Conservation (phyloP, 78 protist species). For the Dictyostelium purpureum region DNA sequence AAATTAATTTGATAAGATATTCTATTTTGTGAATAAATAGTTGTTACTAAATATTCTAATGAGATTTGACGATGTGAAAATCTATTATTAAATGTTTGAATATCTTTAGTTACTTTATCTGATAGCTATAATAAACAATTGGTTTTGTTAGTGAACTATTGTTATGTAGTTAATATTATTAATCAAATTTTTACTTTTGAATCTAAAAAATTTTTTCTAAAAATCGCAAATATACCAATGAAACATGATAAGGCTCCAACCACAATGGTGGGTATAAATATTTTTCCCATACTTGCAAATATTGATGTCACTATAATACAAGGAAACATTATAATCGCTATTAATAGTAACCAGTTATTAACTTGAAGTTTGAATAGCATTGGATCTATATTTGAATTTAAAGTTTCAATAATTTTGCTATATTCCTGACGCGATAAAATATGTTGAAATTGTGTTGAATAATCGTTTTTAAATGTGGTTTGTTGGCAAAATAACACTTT, state of each 20-base stretch:
- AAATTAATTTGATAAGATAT: background rate
- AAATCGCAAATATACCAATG: background rate
- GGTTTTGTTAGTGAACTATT: background rate
- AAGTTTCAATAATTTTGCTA: background rate
- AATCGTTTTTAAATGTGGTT: background rate
- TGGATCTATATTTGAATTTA: background rate
- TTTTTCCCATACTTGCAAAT: background rate
- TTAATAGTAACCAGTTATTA: background rate
- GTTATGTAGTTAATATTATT: background rate
- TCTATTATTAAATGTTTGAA: background rate
- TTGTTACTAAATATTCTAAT: constrained; percentile 1
- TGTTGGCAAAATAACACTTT: background rate
- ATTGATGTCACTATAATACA: background rate
- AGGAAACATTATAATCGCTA: background rate
- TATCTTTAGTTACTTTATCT: background rate
- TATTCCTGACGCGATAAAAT: background rate
- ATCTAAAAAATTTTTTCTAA: background rate
- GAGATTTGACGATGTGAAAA: background rate
- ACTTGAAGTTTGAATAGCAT: background rate
- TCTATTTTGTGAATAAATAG: background rate
- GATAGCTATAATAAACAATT: background rate
- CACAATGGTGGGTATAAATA: background rate
- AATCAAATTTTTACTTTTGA: background rate
- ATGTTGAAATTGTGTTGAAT: background rate
- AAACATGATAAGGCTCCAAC: background rate